Evolutionary conservation across 352 stramenopile genomes (phyloP), one percentile per base, ranked within the genome.

Genomic region (Pythium guiyangense): DNA sequence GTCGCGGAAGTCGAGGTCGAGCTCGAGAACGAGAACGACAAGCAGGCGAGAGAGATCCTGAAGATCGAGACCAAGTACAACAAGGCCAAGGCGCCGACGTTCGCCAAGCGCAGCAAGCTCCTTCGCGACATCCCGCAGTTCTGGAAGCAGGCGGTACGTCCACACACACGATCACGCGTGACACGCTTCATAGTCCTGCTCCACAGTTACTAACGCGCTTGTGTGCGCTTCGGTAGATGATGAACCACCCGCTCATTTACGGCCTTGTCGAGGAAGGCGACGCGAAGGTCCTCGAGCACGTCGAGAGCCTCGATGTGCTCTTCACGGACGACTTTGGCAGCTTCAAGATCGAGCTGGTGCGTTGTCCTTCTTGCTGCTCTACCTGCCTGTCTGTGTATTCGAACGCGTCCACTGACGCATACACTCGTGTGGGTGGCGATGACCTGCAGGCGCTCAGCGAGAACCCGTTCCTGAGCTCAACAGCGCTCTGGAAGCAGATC

Each of bases 61-160:
- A 73, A 71, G 46, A 73, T 92, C 47, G 83, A 92, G 66, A 79
- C 64, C 73, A 89, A 89, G 64, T 86, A 82, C 74, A 90, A 90
- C 65, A 67, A 56, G 42, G 68, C 66, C 55, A 90, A 90, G 73
- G 74, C 72, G 46, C 77, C 79, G 10, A 64, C 76, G 40, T 85
- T 80, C 62, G 71, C 74, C 52, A 88, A 90, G 71, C 83, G 83
- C 58, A 59, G 63, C 62, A 79, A 86, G 59, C 65, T 88, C 43
- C 59, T 92, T 49, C 53, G 52, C 20, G 73, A 85, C 17, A 89
- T 92, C 49, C 79, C 83, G 6, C 49, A 62, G 53, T 90, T 92
- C 66, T 92, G 83, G 83, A 90, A 90, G 67, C 67, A 90, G 62
- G 68, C 71, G 64, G 79, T 91, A 60, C 60, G 76, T 76, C 22